phyloP scores from a whole-genome alignment of 2,329 filamentous ascomycete genomes.

The Hypoxylon sp. region DNA sequence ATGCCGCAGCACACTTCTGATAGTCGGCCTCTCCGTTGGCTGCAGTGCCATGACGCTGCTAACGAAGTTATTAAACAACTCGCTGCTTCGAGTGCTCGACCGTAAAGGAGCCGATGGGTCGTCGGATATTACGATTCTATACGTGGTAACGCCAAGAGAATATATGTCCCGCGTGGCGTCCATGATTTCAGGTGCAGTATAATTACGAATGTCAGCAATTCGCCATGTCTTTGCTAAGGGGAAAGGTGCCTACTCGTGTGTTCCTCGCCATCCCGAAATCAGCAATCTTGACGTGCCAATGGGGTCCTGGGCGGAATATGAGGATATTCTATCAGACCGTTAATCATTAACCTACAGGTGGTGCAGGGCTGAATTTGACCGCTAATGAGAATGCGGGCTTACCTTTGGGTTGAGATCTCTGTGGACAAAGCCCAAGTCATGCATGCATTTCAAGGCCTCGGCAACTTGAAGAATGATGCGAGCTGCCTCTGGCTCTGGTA shows the following conservation, averaged over 20 bases:
- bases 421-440: not conserved
- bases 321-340: not conserved
- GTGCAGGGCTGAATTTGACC: too few species aligned
- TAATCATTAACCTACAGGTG: not conserved
- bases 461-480: not conserved
- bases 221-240: not conserved
- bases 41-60: not conserved
- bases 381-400: not conserved
- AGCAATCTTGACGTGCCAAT: not conserved
- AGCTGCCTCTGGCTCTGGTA: not conserved
- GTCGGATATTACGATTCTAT: too few species aligned
- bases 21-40: not conserved
- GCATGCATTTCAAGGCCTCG: not conserved
- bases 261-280: not conserved
- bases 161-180: too few species aligned
- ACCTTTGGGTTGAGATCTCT: not conserved
- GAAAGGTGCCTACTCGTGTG: not conserved
- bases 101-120: too few species aligned
- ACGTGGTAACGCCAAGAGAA: too few species aligned
- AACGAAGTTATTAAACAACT: too few species aligned
- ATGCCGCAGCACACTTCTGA: not conserved
- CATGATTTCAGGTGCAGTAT: too few species aligned
- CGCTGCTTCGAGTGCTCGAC: too few species aligned
- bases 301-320: not conserved
- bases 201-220: not conserved